Conservation (phyloP, 2,329 filamentous ascomycete genomes). For the Aplosporella prunicola region DNA sequence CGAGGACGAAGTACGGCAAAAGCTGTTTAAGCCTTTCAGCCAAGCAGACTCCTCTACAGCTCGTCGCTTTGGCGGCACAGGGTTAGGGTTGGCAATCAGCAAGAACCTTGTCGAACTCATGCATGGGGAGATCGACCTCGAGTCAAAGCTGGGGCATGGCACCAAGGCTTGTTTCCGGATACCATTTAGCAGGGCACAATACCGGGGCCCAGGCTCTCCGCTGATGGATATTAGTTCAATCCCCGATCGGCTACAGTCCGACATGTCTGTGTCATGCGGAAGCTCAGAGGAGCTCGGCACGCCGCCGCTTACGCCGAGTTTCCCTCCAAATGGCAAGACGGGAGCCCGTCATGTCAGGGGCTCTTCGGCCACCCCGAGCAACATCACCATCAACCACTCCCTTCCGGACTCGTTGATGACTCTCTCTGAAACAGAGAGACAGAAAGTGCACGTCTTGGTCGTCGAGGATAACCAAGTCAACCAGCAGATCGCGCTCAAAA, state of each 20-base stretch:
- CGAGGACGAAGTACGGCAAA: conserved; percentile 63
- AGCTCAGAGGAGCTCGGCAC: conserved; percentile 52
- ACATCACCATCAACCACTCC: conserved; percentile 13
- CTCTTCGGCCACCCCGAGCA: neutral
- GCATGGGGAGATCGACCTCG: conserved; percentile 62
- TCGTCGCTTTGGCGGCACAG: conserved; percentile 68
- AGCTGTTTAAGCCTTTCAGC: conserved; percentile 70
- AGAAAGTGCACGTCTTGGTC: conserved; percentile 59
- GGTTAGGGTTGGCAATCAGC: conserved; percentile 68
- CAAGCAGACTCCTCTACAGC: conserved; percentile 76
- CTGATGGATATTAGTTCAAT: conserved; percentile 55
- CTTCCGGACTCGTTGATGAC: conserved; percentile 31
- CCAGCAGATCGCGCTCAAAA: conserved; percentile 67
- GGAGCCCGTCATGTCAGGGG: conserved; percentile 1
- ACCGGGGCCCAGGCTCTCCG: conserved; percentile 38
- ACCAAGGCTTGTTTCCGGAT: conserved; percentile 71
- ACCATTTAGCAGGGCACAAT: conserved; percentile 62
- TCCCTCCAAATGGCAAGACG: conserved; percentile 14
- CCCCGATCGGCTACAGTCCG: conserved; percentile 54
- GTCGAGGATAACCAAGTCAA: conserved; percentile 73
- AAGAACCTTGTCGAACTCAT: conserved; percentile 74
- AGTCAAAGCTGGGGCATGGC: conserved; percentile 57
- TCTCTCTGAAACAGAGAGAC: conserved; percentile 48
- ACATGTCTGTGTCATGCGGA: conserved; percentile 52
- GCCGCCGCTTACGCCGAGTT: conserved; percentile 29